These are phyloP conservation scores for Xylariaceae sp. DNA, from an alignment of 2,329 filamentous ascomycete species.

Conservation along the genomic window DNA sequence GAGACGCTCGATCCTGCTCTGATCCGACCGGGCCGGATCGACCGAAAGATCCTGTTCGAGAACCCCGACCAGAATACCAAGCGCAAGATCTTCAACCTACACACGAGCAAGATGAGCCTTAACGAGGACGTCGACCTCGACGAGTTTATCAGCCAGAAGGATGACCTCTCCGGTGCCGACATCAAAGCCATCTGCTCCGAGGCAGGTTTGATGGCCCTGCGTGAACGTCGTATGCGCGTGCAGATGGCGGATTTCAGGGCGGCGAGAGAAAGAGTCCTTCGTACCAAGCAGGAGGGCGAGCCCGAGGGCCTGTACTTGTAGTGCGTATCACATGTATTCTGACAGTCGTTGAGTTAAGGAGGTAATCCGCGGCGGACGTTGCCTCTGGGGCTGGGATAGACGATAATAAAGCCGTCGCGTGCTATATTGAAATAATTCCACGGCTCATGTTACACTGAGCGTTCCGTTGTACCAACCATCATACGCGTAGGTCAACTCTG, in stretches of 20 bases:
- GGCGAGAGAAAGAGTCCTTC: conserved; percentile 90
- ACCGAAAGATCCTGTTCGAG: conserved; percentile 87
- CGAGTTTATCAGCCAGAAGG: conserved; percentile 98
- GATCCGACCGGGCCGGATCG: conserved; percentile 96
- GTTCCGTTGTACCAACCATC: background rate
- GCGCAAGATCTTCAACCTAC: conserved; percentile 97
- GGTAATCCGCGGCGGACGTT: background rate
- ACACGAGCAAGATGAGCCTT: conserved; percentile 98
- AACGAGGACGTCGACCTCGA: conserved; percentile 97
- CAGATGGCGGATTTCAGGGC: conserved; percentile 98
- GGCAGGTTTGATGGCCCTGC: conserved; percentile 88
- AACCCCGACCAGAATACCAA: conserved; percentile 80
- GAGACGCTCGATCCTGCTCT: conserved; percentile 94
- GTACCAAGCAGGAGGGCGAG: conserved; percentile 98
- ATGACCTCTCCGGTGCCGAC: conserved; percentile 94
- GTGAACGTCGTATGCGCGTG: conserved; percentile 95
- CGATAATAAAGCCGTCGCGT: conserved; percentile 3
- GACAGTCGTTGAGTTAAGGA: conserved; percentile 1
- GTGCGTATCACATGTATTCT: conserved; percentile 25
- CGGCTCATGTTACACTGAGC: no score
- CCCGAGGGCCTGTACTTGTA: conserved; percentile 99
- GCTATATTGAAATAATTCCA: no score
- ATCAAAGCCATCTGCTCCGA: conserved; percentile 99
- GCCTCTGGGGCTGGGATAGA: conserved; percentile 8
- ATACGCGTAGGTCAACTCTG: background rate